phyloP scores from a whole-genome alignment of 176 grass and related monocot genomes.

The Aegilops umbellulata region DNA sequence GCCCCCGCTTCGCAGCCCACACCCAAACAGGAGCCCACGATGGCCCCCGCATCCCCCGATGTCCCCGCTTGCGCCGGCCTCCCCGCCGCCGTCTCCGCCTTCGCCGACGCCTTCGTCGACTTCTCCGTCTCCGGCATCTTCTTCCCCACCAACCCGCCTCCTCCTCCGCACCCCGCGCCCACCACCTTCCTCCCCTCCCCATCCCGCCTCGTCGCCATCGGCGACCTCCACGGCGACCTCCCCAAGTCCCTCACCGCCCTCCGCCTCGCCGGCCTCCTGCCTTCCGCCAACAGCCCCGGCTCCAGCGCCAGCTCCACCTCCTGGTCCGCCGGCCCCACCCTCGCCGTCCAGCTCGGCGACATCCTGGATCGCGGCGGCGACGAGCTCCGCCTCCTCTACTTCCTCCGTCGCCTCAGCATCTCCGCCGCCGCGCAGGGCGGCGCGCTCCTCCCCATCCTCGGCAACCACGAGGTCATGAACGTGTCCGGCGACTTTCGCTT shows the following conservation, averaged over 20 bases:
- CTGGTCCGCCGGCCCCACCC: slow-evolving; percentile 66
- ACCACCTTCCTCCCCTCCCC: slow-evolving; percentile 54
- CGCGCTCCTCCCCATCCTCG: slow-evolving; percentile 64
- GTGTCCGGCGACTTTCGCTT: slow-evolving; percentile 74
- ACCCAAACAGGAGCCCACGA: neutral
- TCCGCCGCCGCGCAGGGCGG: slow-evolving; percentile 66
- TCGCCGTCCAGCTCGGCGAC: slow-evolving; percentile 91
- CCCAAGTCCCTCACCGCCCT: slow-evolving; percentile 69
- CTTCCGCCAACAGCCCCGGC: neutral
- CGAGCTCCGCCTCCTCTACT: slow-evolving; percentile 83
- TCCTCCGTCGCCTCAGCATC: slow-evolving; percentile 63
- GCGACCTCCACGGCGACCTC: slow-evolving; percentile 90
- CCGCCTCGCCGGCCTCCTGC: slow-evolving; percentile 65
- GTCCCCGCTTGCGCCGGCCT: slow-evolving; percentile 54
- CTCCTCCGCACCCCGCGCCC: neutral
- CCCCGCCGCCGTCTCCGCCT: slow-evolving; percentile 66
- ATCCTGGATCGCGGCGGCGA: slow-evolving; percentile 89
- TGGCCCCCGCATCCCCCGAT: slow-evolving; percentile 23
- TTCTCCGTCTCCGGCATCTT: slow-evolving; percentile 73
- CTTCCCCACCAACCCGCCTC: slow-evolving; percentile 37
- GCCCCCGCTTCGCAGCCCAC: neutral
- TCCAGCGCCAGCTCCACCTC: slow-evolving; percentile 1
- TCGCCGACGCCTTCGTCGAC: slow-evolving; percentile 83
- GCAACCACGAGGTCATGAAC: slow-evolving; percentile 98
- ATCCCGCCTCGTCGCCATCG: slow-evolving; percentile 74